Base-by-base conservation (phyloP, 495 filamentous ascomycete species). In the Podospora conica region DNA sequence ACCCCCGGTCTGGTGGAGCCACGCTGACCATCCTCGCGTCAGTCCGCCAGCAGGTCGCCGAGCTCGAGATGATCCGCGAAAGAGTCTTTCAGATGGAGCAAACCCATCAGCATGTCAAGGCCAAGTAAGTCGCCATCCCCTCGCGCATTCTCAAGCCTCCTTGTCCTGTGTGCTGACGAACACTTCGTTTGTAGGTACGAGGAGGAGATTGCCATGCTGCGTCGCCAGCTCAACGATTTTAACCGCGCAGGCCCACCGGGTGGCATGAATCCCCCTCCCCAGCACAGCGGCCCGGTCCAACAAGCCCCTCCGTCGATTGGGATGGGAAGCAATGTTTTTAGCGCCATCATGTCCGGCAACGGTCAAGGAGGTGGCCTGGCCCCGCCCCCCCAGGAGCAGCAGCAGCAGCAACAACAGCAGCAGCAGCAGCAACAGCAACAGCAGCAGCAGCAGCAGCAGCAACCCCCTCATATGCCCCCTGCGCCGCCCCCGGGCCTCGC, bases 321-420 rank as follows among this genome's bases (percentile, higher is more conserved):
- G n/a, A 90, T 95, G 74, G 93, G 95, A 25, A 92, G 87, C 76
- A 93, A 96, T 75, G 82, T 97, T 53, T 98, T 98, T 73, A 90
- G 92, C 68, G 92, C 91, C 24, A 97, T 98, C 70, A 97, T 98
- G 91, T 85, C 95, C 66, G 94, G 93, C 64, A 89, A 89, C 77
- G 90, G 88, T 71, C 92, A 92, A 82, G 92, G 90, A n/a, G 91
- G 90, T 20, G 87, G 85, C 15, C 91, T 92, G 65, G 89, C 90
- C 68, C 90, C 96, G 73, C 93, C 92, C 63, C 95, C 93, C 72
- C 92, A 91, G 72, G 84, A 86, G 70, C 83, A 86, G 66, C 82
- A 82, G 69, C 40, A 48, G 33, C 33, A 48, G 15, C 33, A 48
- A 5, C 33, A 48, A 7, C 33, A 48, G 4, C 33, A 48, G 40